Conservation (phyloP, 768 basidiomycete genomes). For the Tricholoma matsutake region DNA sequence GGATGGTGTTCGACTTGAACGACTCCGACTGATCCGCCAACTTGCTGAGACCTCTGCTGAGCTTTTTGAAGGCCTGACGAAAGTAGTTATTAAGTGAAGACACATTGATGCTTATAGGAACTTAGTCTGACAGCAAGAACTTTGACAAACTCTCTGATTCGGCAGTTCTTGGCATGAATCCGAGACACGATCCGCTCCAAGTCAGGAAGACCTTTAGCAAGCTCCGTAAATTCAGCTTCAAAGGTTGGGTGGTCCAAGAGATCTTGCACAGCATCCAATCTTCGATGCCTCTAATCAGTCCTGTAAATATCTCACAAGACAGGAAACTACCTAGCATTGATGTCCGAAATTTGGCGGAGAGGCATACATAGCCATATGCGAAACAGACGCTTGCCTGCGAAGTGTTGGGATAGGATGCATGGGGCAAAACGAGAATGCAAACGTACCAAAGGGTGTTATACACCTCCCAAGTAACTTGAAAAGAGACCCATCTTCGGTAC, state of each 20-base stretch:
- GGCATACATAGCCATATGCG: slow-evolving; percentile 97
- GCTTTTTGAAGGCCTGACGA: slow-evolving; percentile 66
- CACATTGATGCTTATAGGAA: not conserved
- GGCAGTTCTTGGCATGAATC: slow-evolving; percentile 90
- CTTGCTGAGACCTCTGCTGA: slow-evolving; percentile 62
- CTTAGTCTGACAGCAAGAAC: slow-evolving; percentile 59
- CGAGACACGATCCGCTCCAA: slow-evolving; percentile 92
- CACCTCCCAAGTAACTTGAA: slow-evolving; percentile 80
- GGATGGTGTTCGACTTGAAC: slow-evolving; percentile 77
- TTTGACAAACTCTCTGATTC: slow-evolving; percentile 82
- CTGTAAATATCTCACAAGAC: not conserved
- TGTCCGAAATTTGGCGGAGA: slow-evolving; percentile 73
- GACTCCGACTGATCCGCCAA: slow-evolving; percentile 63
- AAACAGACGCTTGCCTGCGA: slow-evolving; percentile 89
- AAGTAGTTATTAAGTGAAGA: not conserved
- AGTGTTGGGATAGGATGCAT: slow-evolving; percentile 2
- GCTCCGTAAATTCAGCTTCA: slow-evolving; percentile 66
- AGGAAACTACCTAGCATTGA: slow-evolving; percentile 72
- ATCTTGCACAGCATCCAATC: slow-evolving; percentile 93
- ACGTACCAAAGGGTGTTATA: slow-evolving; percentile 85
- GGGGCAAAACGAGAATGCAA: not conserved
- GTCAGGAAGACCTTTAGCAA: slow-evolving; percentile 85
- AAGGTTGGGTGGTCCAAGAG: slow-evolving; percentile 79
- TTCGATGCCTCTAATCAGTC: slow-evolving; percentile 23
- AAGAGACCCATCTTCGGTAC: slow-evolving; percentile 87